Base-by-base conservation (phyloP, 495 filamentous ascomycete genomes). In the Penicillium antarcticum region DNA sequence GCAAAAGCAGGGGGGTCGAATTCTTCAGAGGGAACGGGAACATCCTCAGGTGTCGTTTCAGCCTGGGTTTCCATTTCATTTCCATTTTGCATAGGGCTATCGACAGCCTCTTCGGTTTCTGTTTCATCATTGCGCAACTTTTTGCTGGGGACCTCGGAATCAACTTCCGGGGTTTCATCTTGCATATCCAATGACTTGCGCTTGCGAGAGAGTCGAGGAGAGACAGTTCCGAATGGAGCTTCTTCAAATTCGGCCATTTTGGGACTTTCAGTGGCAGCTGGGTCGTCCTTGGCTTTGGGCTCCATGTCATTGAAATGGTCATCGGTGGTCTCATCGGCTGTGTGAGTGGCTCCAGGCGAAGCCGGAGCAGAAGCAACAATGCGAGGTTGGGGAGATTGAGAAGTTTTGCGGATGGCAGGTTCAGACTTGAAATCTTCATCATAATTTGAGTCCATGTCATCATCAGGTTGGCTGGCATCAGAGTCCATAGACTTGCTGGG, bases 81-180 rank as follows among this genome's bases (percentile, higher is more conserved):
- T 21, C 60, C 64, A 37, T 59, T 67, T 19, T 57, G 61, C 7
- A 63, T 14, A 21, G 47, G 50, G 33, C 53, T 52, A 1, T 63
- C 55, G 26, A 53, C 46, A 17, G 51, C 62, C 26, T 47, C 46
- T 49, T 58, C 64, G 11, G 45, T 29, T 35, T 62, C 64, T 10
- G 45, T 56, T 1, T 68, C 61, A 48, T 73, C 71, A 35, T 67
- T 23, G 35, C 70, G 72, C 4, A 52, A 57, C 37, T 65, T 71
- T 46, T 71, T 70, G 45, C 48, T 53, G 6, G 58, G 42, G 13
- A 50, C 47, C 8, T 55, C 51, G 31, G 43, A 34, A 34, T 55
- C 56, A 14, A 39, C 36, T 14, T 56, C 49, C 19, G 49, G 33
- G 10, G 24, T 49, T 43, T 57, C 58, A 21, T 68, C 58, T 45